Base-by-base conservation (phyloP, 768 basidiomycete species). In the Tylopilus sp. region DNA sequence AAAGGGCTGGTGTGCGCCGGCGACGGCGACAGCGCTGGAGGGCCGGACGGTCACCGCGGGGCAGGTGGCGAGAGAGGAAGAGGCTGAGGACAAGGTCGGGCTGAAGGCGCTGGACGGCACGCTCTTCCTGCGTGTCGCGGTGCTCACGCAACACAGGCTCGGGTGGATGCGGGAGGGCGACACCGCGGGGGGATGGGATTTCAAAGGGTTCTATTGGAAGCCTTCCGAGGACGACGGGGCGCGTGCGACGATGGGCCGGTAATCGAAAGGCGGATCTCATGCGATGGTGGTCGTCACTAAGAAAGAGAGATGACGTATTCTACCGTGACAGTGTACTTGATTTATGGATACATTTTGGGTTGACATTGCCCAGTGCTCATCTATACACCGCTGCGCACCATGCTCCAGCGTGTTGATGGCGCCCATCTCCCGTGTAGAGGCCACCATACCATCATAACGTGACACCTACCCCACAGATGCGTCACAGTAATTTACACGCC, bases 121-220 rank as follows among this genome's bases (percentile, higher is more conserved):
- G n/a, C 44, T 89, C 38, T 89, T 88, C 63, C 57, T 81, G 22
- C 71, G 84, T 28, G 72, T 72, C 0, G 84, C 83, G 12, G 71
- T 71, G 38, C 61, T 85, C 61, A 79, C 79, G 10, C 71, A 75
- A 47, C 68, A 74, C 52, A 65, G 66, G 30, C 36, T 72, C 53
- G 68, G 72, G 12, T 72, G 71, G 71, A 67, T 72, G 35, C 62
- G 73, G 36, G 75, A 80, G 44, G 75, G 73, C 1, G 68, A 67
- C 49, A 44, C 42, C 0, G 49, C 38, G 5, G 62, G 67, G 25
- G 36, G 35, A 1, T 69, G 66, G 67, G 56, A 67, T 17, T 5
- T 22, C 0, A 46, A 56, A 3, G 64, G 60, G 26, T 66, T 61
- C 38, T 64, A 47, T 54, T 12, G 40, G 39, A 30, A 35, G 3